phyloP scores from a whole-genome alignment of 2,329 filamentous ascomycete genomes.

The Botryotinia globosa region DNA sequence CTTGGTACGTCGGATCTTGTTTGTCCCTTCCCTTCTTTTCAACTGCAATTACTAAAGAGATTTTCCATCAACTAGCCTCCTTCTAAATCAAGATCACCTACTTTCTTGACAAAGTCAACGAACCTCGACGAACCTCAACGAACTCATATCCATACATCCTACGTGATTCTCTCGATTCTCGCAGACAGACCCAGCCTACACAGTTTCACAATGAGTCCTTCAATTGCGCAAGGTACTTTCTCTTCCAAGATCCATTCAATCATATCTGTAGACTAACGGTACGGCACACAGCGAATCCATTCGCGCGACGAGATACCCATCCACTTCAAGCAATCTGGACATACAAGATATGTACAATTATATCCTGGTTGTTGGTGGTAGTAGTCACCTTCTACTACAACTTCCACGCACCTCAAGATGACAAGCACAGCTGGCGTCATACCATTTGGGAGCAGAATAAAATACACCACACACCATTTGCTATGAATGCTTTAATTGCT shows the following conservation, averaged over 20 bases:
- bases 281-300: constrained; percentile 64
- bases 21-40: neutral
- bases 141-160: neutral
- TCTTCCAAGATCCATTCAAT: neutral
- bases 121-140: neutral
- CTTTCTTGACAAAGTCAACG: neutral
- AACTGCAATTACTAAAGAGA: neutral
- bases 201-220: constrained; percentile 5
- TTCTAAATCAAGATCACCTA: neutral
- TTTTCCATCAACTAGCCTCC: neutral
- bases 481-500: constrained; percentile 62
- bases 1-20: neutral
- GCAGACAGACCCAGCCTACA: neutral
- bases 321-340: constrained; percentile 58
- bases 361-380: constrained; percentile 73
- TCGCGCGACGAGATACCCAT: constrained; percentile 67
- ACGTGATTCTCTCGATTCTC: neutral
- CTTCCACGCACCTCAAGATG: constrained; percentile 59
- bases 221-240: constrained; percentile 17
- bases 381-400: constrained; percentile 73
- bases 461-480: constrained; percentile 67
- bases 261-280: neutral
- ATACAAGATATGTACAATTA: constrained; percentile 72
- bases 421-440: constrained; percentile 50
- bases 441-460: constrained; percentile 76